Evolutionary conservation across 345 rosid species (phyloP).

Genomic region (Populus nigra): DNA sequence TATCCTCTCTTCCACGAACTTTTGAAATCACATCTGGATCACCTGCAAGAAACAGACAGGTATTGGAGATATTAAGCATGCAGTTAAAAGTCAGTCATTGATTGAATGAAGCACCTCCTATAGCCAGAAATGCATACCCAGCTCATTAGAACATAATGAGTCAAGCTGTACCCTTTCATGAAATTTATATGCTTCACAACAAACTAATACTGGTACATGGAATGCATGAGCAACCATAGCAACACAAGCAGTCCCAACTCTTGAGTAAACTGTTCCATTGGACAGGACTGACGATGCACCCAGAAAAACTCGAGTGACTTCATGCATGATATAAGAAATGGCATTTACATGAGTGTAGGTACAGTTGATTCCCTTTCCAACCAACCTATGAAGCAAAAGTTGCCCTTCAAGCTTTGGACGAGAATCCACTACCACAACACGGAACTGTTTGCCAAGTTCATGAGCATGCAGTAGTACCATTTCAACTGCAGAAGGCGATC

Average conservation of each 20-base stretch:
- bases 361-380: constrained; percentile 71
- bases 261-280: constrained; percentile 92
- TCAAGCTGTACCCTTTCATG: constrained; percentile 95
- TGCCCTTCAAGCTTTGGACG: constrained; percentile 95
- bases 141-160: constrained; percentile 92
- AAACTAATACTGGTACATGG: constrained; percentile 77
- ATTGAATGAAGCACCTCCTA: not conserved
- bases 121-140: constrained; percentile 51
- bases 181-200: constrained; percentile 95
- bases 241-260: constrained; percentile 93
- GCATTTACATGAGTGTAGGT: constrained; percentile 90
- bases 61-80: not conserved
- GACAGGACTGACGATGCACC: constrained; percentile 94
- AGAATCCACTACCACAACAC: constrained; percentile 86
- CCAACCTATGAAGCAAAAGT: constrained; percentile 78
- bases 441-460: constrained; percentile 77
- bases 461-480: constrained; percentile 84
- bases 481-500: constrained; percentile 85
- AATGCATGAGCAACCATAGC: constrained; percentile 97
- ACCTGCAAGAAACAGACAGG: constrained; percentile 47
- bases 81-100: not conserved
- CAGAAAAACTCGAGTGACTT: constrained; percentile 84
- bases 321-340: constrained; percentile 89
- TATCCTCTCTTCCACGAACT: constrained; percentile 64
- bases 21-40: constrained; percentile 83